Conservation (phyloP, 345 rosid genomes). For the Eucalyptus pauciflora region DNA sequence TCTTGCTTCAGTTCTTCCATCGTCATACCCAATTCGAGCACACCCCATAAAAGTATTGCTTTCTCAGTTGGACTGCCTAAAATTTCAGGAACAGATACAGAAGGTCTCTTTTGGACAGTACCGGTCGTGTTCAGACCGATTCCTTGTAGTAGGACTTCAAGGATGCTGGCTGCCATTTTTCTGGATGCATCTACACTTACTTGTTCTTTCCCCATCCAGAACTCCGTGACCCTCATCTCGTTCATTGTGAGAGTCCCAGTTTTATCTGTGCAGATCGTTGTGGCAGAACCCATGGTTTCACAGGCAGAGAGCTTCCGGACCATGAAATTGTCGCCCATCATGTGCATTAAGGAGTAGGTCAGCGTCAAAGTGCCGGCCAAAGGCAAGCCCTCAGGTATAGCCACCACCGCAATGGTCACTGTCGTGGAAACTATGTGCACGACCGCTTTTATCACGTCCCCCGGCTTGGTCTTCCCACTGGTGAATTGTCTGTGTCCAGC, state of each 20-base stretch:
- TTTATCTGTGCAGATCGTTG: slow-evolving; percentile 63
- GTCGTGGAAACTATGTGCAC: slow-evolving; percentile 57
- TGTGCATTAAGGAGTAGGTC: slow-evolving; percentile 69
- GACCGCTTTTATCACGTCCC: slow-evolving; percentile 44
- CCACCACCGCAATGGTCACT: slow-evolving; percentile 65
- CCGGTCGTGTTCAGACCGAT: slow-evolving; percentile 61
- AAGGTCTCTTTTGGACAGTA: slow-evolving; percentile 14
- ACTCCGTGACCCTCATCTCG: slow-evolving; percentile 51
- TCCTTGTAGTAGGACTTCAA: slow-evolving; percentile 45
- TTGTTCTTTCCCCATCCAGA: slow-evolving; percentile 46
- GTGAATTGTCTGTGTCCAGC: slow-evolving; percentile 22
- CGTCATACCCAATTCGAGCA: slow-evolving; percentile 20
- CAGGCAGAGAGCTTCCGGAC: slow-evolving; percentile 76
- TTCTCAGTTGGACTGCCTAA: slow-evolving; percentile 68
- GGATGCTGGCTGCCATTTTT: neutral
- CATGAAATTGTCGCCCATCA: slow-evolving; percentile 78
- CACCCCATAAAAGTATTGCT: slow-evolving; percentile 70
- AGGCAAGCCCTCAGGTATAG: slow-evolving; percentile 75
- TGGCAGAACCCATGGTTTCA: slow-evolving; percentile 86
- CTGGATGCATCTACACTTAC: neutral
- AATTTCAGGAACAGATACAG: slow-evolving; percentile 27
- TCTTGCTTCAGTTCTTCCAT: slow-evolving; percentile 22
- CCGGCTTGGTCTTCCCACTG: slow-evolving; percentile 29
- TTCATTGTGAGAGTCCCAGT: slow-evolving; percentile 74
- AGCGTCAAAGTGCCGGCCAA: slow-evolving; percentile 73